Evolutionary conservation across 306 rosid genomes (phyloP).

Genomic region (Quercus aquifolioides): DNA sequence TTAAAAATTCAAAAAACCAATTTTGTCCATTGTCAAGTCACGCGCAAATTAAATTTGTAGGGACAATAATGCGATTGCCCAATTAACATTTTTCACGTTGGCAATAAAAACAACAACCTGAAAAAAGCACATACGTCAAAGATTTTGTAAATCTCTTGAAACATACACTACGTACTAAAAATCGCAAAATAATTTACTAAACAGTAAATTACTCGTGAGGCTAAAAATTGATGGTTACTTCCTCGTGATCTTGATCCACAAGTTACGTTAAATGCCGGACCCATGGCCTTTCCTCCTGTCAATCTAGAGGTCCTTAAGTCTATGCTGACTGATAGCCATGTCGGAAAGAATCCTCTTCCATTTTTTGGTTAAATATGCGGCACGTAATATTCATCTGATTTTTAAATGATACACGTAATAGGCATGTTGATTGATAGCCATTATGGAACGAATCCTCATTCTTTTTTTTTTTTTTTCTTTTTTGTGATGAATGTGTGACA

Average conservation of each 20-base stretch:
- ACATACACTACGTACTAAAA: background rate
- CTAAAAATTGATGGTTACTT: too few species aligned
- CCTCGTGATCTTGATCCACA: background rate
- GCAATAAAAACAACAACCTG: background rate
- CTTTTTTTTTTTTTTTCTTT: too few species aligned
- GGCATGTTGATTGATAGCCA: too few species aligned
- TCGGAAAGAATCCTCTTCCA: too few species aligned
- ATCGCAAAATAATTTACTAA: too few species aligned
- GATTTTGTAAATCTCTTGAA: background rate
- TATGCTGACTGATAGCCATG: too few species aligned
- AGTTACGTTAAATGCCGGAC: background rate
- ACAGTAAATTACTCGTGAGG: too few species aligned
- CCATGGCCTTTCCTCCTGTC: background rate
- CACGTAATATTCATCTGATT: too few species aligned
- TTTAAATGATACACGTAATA: too few species aligned
- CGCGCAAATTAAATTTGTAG: background rate
- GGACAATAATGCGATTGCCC: slow-evolving; percentile 2
- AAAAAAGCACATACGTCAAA: background rate
- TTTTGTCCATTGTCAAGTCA: background rate
- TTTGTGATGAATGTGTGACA: too few species aligned
- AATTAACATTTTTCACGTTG: background rate
- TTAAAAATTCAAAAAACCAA: background rate
- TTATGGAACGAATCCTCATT: too few species aligned
- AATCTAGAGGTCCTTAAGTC: background rate
- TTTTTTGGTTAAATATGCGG: too few species aligned